Evolutionary conservation across 2,329 filamentous ascomycete genomes (phyloP), one percentile per base, ranked within the genome.

Genomic region (Exserohilum turcica): DNA sequence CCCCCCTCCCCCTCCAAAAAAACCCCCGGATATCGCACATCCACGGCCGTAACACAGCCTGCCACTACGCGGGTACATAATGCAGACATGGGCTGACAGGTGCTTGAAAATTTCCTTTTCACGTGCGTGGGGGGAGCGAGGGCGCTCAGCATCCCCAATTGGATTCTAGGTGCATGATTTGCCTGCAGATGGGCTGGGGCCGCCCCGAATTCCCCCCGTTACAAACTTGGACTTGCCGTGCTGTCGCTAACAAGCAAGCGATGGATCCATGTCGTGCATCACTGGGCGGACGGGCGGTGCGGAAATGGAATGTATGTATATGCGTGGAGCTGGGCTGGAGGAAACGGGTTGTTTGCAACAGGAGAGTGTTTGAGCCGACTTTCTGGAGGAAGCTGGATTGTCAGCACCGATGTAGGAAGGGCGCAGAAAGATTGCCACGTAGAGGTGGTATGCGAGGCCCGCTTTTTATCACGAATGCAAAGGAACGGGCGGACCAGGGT

Each of bases 91-190:
- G 66, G 67, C 69, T 16, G 68, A 75, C 0, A n/a, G 81, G 79
- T 0, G 64, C 79, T 0, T 62, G 21, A 24, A 24, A 72, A 0
- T 85, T 83, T 0, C 72, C n/a, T n/a, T n/a, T 86, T 0, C 83
- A 86, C 65, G 84, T n/a, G n/a, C 82, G 8, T 67, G 80, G 5
- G 66, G 75, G 5, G n/a, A 82, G 8, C 67, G 80, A 5, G 66
- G 75, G 5, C 73, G 0, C 70, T 72, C 56, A 77, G 74, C 0
- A n/a, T 86, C 86, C 53, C 83, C 84, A 1, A 86, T 86, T 60
- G 84, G 40, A 81, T 84, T 75, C 78, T 80, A 60, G 66, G 69
- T 35, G 1, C 55, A 54, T 1, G 36, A n/a, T n/a, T 66, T 6
- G 55, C 60, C n/a, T n/a, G 2, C 65, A 68, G 21, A 63, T 57